phyloP scores from a whole-genome alignment of 2,329 filamentous ascomycete species.

The Cordyceps cicadae region DNA sequence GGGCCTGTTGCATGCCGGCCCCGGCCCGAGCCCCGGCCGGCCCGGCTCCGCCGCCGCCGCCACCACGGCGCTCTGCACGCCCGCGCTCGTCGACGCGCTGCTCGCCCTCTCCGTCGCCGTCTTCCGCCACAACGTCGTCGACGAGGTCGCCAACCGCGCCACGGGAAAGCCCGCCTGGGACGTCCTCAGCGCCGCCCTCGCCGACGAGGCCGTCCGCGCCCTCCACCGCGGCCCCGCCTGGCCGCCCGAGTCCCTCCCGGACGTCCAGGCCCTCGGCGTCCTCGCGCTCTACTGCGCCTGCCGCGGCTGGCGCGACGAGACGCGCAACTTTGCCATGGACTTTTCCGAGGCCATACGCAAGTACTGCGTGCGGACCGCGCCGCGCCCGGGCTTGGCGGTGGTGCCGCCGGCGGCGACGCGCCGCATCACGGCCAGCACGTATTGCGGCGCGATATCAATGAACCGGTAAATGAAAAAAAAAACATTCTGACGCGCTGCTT shows the following conservation, averaged over 20 bases:
- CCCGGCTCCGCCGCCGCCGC: no score
- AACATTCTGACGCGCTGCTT: no score
- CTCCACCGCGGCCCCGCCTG: neutral
- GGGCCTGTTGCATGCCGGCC: no score
- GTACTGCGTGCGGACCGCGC: neutral
- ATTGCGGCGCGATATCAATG: constrained; percentile 4
- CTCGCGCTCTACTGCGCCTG: neutral
- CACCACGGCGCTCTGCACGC: neutral
- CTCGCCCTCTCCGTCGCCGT: neutral
- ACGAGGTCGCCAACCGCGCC: neutral
- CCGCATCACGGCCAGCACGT: neutral
- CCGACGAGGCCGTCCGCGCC: neutral
- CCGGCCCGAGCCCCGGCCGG: no score
- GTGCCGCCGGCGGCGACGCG: neutral
- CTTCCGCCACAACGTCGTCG: neutral
- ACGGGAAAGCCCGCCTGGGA: neutral
- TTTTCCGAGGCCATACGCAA: constrained; percentile 3
- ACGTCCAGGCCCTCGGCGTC: neutral
- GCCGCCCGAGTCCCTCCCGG: neutral
- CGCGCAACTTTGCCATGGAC: neutral
- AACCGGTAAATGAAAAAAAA: neutral
- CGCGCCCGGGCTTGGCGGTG: no score
- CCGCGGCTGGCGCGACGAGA: neutral
- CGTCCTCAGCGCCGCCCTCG: neutral
- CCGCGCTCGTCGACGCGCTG: neutral